A percentile compares a stretch with the other conserved stretches of the same genome.
phyloP scores from a whole-genome alignment of 768 basidiomycete species.

The Lyophyllum atratum region DNA sequence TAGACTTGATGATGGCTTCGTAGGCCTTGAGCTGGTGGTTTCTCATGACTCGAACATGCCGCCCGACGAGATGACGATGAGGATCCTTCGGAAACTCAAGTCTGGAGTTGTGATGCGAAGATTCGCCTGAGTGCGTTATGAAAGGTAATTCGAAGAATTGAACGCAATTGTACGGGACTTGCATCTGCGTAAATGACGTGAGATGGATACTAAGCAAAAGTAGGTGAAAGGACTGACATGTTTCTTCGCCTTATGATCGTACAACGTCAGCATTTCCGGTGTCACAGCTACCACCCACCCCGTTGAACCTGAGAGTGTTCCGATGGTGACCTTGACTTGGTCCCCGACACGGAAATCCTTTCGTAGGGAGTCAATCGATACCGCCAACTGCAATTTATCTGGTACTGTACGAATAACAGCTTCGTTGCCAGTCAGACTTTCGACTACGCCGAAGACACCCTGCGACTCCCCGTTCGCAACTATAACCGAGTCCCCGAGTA shows the following conservation, averaged over 20 bases:
- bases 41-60: not conserved
- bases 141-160: not conserved
- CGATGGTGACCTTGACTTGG: not conserved
- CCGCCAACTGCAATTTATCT: not conserved
- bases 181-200: not conserved
- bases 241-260: not conserved
- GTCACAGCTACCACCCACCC: not conserved
- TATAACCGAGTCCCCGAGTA: not conserved
- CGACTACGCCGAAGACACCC: not conserved
- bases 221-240: not conserved
- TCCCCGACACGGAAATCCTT: not conserved
- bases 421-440: not conserved
- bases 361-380: not conserved
- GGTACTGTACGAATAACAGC: not conserved
- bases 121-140: not conserved
- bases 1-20: not conserved
- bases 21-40: not conserved
- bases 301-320: not conserved
- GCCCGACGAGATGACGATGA: not conserved
- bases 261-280: not conserved
- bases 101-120: not conserved
- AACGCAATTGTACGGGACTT: not conserved
- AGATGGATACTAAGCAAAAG: not conserved
- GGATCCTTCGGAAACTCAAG: not conserved
- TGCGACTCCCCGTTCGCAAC: not conserved